Percentiles rank a stretch among this genome's conserved stretches.
Evolutionary conservation across 2,329 filamentous ascomycete species (phyloP).

Genomic region (Ophiosphaerella narmari): DNA sequence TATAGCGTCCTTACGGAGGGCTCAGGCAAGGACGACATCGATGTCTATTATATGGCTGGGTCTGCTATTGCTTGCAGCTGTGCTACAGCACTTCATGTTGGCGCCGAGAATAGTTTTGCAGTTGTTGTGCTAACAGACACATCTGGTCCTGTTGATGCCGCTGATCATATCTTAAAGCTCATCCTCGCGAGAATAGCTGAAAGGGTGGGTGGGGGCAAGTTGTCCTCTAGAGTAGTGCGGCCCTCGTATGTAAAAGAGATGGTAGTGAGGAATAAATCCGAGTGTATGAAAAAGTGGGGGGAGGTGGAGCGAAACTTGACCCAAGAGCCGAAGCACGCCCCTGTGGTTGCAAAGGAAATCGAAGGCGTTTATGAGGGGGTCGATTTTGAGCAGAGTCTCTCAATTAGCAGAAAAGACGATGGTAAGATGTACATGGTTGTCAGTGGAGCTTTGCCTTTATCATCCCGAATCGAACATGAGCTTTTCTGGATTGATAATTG

Average conservation of each 20-base stretch:
- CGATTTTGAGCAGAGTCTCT: not conserved
- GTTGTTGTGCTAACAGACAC: conserved; percentile 9
- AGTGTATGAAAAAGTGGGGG: not conserved
- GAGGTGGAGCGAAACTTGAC: not conserved
- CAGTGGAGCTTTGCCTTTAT: not conserved
- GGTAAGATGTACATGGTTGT: not conserved
- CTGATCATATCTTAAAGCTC: conserved; percentile 6
- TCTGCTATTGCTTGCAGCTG: conserved; percentile 6
- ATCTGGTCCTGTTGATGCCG: conserved; percentile 8
- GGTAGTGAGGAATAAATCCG: not conserved
- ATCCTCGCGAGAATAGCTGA: conserved; percentile 1
- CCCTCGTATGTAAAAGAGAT: not conserved
- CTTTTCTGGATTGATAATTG: conserved; percentile 2
- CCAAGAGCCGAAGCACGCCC: not conserved
- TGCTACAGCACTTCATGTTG: not conserved
- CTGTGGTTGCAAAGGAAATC: not conserved
- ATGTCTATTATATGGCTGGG: conserved; percentile 6
- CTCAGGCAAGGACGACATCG: not conserved
- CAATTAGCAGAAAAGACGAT: not conserved
- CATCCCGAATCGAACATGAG: not conserved
- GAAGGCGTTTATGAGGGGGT: not conserved
- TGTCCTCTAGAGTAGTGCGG: too few species aligned
- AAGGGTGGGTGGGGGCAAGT: not conserved
- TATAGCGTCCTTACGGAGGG: not conserved
- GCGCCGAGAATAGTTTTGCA: not conserved